Conservation (phyloP, 768 basidiomycete genomes). For the Leccinum aurantiacum region DNA sequence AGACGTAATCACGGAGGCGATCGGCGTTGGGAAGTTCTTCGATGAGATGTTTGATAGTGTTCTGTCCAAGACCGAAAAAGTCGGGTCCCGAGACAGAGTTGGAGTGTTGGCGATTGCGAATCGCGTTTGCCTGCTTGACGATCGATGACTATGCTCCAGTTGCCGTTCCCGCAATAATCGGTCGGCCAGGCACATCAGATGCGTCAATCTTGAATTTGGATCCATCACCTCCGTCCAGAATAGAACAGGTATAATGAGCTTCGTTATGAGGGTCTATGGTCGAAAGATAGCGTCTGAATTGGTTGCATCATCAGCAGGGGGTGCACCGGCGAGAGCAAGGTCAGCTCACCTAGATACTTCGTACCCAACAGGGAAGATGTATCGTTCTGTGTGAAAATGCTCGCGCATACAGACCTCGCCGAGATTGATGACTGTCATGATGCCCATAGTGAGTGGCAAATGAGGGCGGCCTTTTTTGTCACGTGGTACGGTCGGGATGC, state of each 20-base stretch:
- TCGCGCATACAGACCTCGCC: constrained; percentile 80
- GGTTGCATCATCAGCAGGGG: constrained; percentile 1
- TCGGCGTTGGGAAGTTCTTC: constrained; percentile 78
- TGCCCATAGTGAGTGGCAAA: constrained; percentile 79
- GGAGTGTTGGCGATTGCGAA: constrained; percentile 79
- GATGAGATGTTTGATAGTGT: constrained; percentile 88
- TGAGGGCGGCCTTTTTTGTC: constrained; percentile 69
- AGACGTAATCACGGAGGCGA: constrained; percentile 75
- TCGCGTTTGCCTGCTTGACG: constrained; percentile 77
- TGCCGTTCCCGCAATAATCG: constrained; percentile 82
- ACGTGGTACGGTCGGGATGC: constrained; percentile 77
- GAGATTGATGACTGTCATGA: constrained; percentile 77
- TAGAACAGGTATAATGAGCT: constrained; percentile 79
- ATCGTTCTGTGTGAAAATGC: constrained; percentile 84
- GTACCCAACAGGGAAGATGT: constrained; percentile 87
- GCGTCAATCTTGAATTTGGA: constrained; percentile 85
- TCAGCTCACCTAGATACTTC: constrained; percentile 68
- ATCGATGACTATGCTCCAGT: constrained; percentile 87
- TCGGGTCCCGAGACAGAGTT: constrained; percentile 89
- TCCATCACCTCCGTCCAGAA: constrained; percentile 81
- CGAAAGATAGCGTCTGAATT: constrained; percentile 69
- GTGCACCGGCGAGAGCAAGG: neutral
- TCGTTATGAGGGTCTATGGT: constrained; percentile 65
- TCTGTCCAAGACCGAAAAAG: constrained; percentile 85
- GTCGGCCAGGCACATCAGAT: constrained; percentile 65